Evolutionary conservation across 345 rosid genomes (phyloP), one percentile per base, ranked within the genome.

Genomic region (Linum trigynum): DNA sequence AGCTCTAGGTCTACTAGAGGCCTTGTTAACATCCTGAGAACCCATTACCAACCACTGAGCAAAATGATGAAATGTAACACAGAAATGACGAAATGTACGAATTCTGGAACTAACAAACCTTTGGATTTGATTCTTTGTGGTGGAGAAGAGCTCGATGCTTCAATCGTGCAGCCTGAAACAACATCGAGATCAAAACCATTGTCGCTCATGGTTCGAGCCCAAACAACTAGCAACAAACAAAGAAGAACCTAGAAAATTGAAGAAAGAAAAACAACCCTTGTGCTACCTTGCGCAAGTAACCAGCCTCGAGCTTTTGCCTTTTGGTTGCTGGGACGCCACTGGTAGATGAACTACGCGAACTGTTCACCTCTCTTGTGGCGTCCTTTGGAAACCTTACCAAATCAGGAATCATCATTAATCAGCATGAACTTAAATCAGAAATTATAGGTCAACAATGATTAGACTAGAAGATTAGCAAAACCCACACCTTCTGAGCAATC

Each of bases 271-370:
- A 48, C 53, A 48, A 7, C 11, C 53, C 9, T 39, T 35, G 23
- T n/a, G 65, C 32, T 68, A 88, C 99, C 99, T 90, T 90, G 59
- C 69, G 63, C 60, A 79, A 61, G 74, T 82, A 88, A 38, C 99
- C 97, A 70, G 80, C 76, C 59, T 86, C 97, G 53, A 92, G 86
- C 81, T 88, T 92, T 71, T 88, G 97, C 67, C 96, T 77, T 76
- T 92, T 92, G 64, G 85, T 79, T 59, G 89, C 80, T 10, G 62
- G 73, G 17, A 35, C 67, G 63, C 79, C 90, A 61, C 59, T 63
- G 55, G 73, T 17, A 43, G 84, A 81, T 56, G 74, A 71, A 65
- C 63, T 58, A 61, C 64, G 79, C 1, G 80, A 72, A 68, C 64
- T 66, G 57, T 75, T 81, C 38, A 78, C 65, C 51, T 81, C 79